phyloP scores from a whole-genome alignment of 148 eudicot genomes.

The Diospyros lotus region DNA sequence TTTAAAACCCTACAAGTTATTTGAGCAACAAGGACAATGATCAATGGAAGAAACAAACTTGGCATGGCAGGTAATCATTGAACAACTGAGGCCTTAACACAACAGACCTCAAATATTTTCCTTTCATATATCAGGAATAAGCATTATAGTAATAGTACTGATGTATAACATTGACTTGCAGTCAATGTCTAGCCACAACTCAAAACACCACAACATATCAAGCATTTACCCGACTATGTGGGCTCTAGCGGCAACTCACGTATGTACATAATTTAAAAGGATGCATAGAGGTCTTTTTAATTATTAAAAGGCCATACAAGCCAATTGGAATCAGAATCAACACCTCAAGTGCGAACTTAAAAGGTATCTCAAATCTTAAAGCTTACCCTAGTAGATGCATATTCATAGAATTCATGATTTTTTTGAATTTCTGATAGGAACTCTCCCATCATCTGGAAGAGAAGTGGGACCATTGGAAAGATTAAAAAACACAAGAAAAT shows the following conservation, averaged over 20 bases:
- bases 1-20: background rate
- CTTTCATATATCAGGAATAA: background rate
- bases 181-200: background rate
- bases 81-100: background rate
- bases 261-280: background rate
- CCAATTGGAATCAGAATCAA: background rate
- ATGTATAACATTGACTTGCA: background rate
- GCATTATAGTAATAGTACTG: background rate
- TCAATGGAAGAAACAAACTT: background rate
- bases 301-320: background rate
- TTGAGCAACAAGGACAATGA: background rate
- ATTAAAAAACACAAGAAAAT: background rate
- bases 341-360: background rate
- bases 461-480: background rate
- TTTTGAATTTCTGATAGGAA: background rate
- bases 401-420: background rate
- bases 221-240: too few relatives aligned
- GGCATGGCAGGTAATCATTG: background rate
- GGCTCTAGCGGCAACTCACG: too few relatives aligned
- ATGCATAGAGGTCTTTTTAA: background rate
- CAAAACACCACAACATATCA: too few relatives aligned
- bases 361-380: background rate
- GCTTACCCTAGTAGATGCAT: background rate
- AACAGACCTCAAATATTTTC: background rate
- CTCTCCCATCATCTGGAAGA: background rate